Evolutionary conservation across 768 basidiomycete species (phyloP).

Genomic region (Udeniomyces megalosporus): DNA sequence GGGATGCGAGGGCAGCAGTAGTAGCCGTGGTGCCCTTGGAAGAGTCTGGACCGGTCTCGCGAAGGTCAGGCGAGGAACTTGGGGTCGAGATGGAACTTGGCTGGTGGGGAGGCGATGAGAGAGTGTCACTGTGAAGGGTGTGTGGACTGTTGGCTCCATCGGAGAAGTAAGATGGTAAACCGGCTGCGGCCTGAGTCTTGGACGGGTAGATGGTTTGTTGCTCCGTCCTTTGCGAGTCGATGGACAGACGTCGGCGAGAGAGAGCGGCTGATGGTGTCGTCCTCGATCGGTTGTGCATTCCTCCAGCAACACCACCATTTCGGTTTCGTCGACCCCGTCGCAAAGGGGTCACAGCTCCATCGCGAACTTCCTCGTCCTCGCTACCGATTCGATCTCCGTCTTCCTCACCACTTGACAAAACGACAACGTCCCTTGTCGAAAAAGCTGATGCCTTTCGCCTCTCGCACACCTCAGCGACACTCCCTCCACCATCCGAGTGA

Average conservation of each 20-base stretch:
- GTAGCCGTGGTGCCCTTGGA: not conserved
- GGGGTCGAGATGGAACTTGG: constrained; percentile 16
- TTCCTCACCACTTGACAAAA: not conserved
- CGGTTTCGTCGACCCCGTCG: not conserved
- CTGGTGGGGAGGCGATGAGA: constrained; percentile 6
- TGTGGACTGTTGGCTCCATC: not conserved
- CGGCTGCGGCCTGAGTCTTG: no score
- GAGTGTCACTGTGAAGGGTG: not conserved
- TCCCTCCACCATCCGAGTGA: not conserved
- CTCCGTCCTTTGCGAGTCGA: constrained; percentile 9
- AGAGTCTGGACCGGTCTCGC: constrained; percentile 19
- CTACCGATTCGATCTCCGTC: not conserved
- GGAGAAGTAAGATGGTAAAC: not conserved
- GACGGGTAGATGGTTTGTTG: constrained; percentile 9
- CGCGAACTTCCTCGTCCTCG: constrained; percentile 10
- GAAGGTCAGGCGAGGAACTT: constrained; percentile 21
- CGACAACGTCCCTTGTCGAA: not conserved
- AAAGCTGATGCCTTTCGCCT: not conserved
- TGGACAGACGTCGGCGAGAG: not conserved
- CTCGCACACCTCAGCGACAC: not conserved
- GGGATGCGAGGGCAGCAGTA: not conserved
- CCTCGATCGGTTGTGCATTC: not conserved
- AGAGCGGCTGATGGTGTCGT: not conserved
- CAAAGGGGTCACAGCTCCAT: not conserved
- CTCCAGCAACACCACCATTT: not conserved